phyloP scores from a whole-genome alignment of 75 land plant species.

The Ceratopteris richardii region DNA sequence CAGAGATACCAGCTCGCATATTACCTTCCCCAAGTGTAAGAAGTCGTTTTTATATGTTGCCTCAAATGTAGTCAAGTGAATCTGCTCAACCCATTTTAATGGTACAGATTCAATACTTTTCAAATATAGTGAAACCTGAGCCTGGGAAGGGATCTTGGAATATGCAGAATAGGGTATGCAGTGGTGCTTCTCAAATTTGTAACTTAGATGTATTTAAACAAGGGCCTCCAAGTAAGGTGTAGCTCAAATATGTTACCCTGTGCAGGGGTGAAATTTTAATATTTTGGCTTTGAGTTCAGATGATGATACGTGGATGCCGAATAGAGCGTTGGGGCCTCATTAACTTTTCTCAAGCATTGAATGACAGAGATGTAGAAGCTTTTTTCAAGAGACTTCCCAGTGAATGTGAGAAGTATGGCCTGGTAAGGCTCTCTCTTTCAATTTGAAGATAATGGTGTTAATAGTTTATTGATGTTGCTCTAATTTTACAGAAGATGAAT shows the following conservation, averaged over 20 bases:
- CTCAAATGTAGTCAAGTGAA: not conserved
- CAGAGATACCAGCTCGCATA: conserved; percentile 11
- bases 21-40: conserved; percentile 18
- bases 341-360: conserved; percentile 5
- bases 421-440: too few relatives aligned
- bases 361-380: not conserved
- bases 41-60: not conserved
- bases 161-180: conserved; percentile 7
- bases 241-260: too few relatives aligned
- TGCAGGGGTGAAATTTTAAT: not conserved
- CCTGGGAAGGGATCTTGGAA: conserved; percentile 12
- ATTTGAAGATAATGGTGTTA: too few relatives aligned
- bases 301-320: conserved; percentile 6
- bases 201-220: not conserved
- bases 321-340: conserved; percentile 9
- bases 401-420: conserved; percentile 10
- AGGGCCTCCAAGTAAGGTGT: too few relatives aligned
- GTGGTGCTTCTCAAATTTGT: not conserved
- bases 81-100: too few relatives aligned
- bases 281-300: not conserved
- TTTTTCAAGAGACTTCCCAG: conserved; percentile 4
- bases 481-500: conserved; percentile 4
- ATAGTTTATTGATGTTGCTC: too few relatives aligned
- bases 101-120: not conserved
- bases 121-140: not conserved